Conservation (phyloP, 352 stramenopile species). For the Blastocystis sp. region DNA sequence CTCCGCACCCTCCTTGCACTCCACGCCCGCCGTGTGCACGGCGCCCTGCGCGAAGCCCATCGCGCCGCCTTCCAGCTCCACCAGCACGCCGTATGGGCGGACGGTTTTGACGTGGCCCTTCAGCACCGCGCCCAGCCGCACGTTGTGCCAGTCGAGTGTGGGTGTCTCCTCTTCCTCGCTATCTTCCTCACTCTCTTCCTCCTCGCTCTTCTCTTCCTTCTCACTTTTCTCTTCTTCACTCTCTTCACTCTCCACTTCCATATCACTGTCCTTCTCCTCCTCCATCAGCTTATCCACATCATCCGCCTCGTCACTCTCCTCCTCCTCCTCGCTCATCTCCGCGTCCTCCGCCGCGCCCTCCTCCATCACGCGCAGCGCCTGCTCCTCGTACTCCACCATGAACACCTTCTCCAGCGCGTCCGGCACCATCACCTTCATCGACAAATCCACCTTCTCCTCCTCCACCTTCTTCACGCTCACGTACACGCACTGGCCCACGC, state of each 20-base stretch:
- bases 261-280: slow-evolving; percentile 17
- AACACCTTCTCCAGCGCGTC: slow-evolving; percentile 6
- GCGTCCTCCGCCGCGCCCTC: not conserved
- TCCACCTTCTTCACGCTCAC: not conserved
- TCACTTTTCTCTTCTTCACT: slow-evolving; percentile 25
- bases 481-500: slow-evolving; percentile 35
- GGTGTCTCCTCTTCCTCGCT: not conserved
- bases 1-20: slow-evolving; percentile 11
- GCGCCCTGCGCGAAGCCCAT: slow-evolving; percentile 47
- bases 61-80: slow-evolving; percentile 35
- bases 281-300: not conserved
- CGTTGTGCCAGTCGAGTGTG: slow-evolving; percentile 16
- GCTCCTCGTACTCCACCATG: slow-evolving; percentile 13
- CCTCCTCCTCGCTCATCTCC: slow-evolving; percentile 11
- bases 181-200: slow-evolving; percentile 53
- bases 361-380: slow-evolving; percentile 36
- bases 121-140: not conserved
- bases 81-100: slow-evolving; percentile 38
- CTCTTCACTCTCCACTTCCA: slow-evolving; percentile 13
- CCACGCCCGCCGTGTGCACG: slow-evolving; percentile 34
- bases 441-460: not conserved
- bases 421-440: not conserved
- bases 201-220: not conserved
- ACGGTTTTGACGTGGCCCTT: slow-evolving; percentile 24
- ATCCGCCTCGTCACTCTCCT: slow-evolving; percentile 26